Conservation (phyloP, 1,284 basidiomycete species). For the Cerrena zonata region DNA sequence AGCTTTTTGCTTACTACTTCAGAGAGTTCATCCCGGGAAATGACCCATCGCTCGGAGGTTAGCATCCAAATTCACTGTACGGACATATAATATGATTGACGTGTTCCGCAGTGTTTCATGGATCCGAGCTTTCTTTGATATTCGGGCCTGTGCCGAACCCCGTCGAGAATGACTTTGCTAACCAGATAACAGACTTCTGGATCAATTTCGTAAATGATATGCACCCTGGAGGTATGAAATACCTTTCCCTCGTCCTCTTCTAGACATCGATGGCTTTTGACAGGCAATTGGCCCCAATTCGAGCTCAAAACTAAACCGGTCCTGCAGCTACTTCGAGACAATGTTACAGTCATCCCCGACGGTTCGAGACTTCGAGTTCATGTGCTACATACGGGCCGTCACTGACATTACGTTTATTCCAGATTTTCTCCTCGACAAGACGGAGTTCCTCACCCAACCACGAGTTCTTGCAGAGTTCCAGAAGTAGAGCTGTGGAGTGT, state of each 20-base stretch:
- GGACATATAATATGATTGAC: background rate
- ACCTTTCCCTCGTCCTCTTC: background rate
- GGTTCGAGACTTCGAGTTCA: conserved; percentile 11
- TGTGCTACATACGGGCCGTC: background rate
- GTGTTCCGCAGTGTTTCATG: conserved; percentile 39
- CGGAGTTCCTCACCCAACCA: conserved; percentile 8
- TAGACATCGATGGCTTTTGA: background rate
- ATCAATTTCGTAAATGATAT: conserved; percentile 50
- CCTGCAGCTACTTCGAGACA: conserved; percentile 20
- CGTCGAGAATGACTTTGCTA: conserved; percentile 41
- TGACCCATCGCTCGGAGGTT: conserved; percentile 36
- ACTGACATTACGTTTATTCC: background rate
- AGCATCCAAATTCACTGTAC: background rate
- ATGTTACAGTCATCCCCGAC: conserved; percentile 22
- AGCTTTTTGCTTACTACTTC: conserved; percentile 51
- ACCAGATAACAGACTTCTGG: conserved; percentile 44
- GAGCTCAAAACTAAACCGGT: conserved; percentile 12
- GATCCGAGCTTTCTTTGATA: conserved; percentile 43
- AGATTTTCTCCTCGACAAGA: conserved; percentile 15
- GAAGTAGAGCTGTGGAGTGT: no score
- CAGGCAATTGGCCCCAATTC: conserved; percentile 18
- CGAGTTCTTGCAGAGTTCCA: conserved; percentile 12
- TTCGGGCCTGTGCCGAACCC: conserved; percentile 42
- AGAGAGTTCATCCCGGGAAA: conserved; percentile 49
- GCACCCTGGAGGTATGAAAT: conserved; percentile 43